Evolutionary conservation across 768 basidiomycete genomes (phyloP).

Genomic region (Russula abietina): DNA sequence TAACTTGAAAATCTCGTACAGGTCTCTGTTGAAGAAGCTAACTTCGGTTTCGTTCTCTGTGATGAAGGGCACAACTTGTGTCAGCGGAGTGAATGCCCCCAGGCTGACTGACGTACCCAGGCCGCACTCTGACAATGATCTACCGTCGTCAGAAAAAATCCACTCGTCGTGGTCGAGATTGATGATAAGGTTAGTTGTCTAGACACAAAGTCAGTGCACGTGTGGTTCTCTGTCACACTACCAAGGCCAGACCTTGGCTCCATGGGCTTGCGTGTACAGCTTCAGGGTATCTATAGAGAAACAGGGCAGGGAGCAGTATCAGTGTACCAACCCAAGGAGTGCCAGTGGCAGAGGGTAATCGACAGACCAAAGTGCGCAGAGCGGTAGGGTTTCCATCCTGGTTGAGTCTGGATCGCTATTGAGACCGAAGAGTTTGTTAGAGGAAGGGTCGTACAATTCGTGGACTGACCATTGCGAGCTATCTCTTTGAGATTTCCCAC

Average conservation of each 20-base stretch:
- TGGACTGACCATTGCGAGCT: constrained; percentile 53
- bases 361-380: constrained; percentile 57
- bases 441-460: background rate
- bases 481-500: constrained; percentile 72
- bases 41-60: constrained; percentile 95
- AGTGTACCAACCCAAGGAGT: background rate
- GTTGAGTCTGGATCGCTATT: constrained; percentile 62
- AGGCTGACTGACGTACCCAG: constrained; percentile 55
- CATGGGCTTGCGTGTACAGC: constrained; percentile 90
- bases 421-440: background rate
- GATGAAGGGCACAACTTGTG: background rate
- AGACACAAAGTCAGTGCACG: constrained; percentile 4
- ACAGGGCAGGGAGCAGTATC: background rate
- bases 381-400: constrained; percentile 88
- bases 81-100: background rate
- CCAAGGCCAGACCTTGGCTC: constrained; percentile 64
- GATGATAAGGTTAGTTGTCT: constrained; percentile 98
- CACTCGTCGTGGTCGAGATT: constrained; percentile 95
- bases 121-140: constrained; percentile 61
- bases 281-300: constrained; percentile 75
- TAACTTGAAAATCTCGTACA: constrained; percentile 75
- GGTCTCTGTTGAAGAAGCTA: constrained; percentile 76
- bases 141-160: constrained; percentile 68
- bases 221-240: background rate
- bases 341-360: background rate